phyloP scores from a whole-genome alignment of 345 rosid genomes.

The Linum tenue region DNA sequence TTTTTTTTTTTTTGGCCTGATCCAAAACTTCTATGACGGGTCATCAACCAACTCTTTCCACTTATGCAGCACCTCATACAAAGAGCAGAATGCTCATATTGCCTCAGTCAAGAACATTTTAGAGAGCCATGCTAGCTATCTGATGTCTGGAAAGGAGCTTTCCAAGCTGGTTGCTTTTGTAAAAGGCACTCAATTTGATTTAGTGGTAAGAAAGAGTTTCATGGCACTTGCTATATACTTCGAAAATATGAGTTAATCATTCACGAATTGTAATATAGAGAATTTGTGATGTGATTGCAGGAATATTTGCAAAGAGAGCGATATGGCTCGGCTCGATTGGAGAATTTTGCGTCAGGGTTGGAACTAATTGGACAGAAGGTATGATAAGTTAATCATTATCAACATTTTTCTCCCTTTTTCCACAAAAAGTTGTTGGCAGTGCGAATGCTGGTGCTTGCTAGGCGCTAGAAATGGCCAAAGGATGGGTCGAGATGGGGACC shows the following conservation, averaged over 20 bases:
- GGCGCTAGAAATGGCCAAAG: too few relatives aligned
- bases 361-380: conserved; percentile 89
- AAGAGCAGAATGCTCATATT: conserved; percentile 84
- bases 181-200: conserved; percentile 97
- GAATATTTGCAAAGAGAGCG: conserved; percentile 94
- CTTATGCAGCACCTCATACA: conserved; percentile 53
- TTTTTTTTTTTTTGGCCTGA: conserved; percentile 5
- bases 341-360: conserved; percentile 85
- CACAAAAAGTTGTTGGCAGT: too few relatives aligned
- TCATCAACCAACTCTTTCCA: conserved; percentile 8
- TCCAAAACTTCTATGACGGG: not conserved
- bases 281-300: conserved; percentile 33
- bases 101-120: conserved; percentile 81
- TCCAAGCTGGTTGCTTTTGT: conserved; percentile 98
- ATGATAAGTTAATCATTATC: conserved; percentile 4
- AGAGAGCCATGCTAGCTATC: conserved; percentile 91
- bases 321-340: conserved; percentile 73
- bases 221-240: conserved; percentile 6
- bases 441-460: too few relatives aligned
- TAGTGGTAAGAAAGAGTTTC: conserved; percentile 55
- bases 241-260: not conserved
- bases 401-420: not conserved
- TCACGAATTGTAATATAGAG: not conserved
- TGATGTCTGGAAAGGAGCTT: conserved; percentile 96
- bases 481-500: too few relatives aligned